phyloP scores from a whole-genome alignment of 768 basidiomycete species.

The Neoboletus magnificus region DNA sequence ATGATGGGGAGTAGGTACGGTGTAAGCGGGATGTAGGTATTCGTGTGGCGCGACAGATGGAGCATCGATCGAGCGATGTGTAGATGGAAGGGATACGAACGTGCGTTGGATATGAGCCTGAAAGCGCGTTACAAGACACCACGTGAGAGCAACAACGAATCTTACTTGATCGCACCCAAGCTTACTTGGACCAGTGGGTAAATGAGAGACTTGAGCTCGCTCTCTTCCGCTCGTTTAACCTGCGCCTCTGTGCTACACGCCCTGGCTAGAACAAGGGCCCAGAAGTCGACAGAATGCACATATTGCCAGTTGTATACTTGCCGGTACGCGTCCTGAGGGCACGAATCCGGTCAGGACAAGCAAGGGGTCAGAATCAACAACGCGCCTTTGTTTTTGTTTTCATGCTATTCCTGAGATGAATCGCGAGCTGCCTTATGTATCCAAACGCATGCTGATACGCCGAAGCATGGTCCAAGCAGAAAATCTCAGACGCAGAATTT shows the following conservation, averaged over 20 bases:
- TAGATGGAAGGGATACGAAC: slow-evolving; percentile 93
- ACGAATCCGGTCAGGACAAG: slow-evolving; percentile 6
- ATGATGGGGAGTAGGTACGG: slow-evolving; percentile 87
- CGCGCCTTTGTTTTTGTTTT: slow-evolving; percentile 79
- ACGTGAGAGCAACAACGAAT: background rate
- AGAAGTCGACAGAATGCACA: slow-evolving; percentile 94
- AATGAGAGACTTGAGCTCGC: slow-evolving; percentile 81
- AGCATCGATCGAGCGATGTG: slow-evolving; percentile 88
- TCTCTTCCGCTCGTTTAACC: slow-evolving; percentile 54
- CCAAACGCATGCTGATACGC: slow-evolving; percentile 95
- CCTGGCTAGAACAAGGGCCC: slow-evolving; percentile 82
- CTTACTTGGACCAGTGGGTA: slow-evolving; percentile 96
- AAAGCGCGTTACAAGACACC: background rate
- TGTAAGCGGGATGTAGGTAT: slow-evolving; percentile 82
- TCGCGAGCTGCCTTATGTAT: slow-evolving; percentile 92
- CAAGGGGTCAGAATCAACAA: background rate
- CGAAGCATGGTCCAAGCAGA: slow-evolving; percentile 66
- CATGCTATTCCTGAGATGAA: slow-evolving; percentile 89
- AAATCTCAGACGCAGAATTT: slow-evolving; percentile 92
- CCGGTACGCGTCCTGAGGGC: slow-evolving; percentile 76
- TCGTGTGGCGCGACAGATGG: slow-evolving; percentile 79
- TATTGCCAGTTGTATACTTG: slow-evolving; percentile 99
- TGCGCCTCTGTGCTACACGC: slow-evolving; percentile 67
- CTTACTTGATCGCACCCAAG: slow-evolving; percentile 88
- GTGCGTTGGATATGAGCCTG: slow-evolving; percentile 86